Evolutionary conservation across 257 asterid genomes (phyloP), one percentile per base, ranked within the genome.

Genomic region (Verbena officinalis): DNA sequence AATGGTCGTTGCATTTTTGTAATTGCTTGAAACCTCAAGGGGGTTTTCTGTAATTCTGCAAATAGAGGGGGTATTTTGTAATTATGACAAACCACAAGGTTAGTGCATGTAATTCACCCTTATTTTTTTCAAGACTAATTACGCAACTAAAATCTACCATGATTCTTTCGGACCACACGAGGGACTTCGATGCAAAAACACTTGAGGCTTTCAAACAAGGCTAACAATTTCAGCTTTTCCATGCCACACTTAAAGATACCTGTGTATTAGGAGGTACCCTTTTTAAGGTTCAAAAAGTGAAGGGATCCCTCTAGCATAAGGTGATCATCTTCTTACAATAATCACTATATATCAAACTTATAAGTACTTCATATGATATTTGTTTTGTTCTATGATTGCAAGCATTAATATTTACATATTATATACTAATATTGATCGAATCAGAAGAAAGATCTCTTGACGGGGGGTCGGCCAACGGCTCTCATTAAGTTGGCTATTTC

Each of bases 381-480:
- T 23, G 55, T 71, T n/a, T n/a, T n/a, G n/a, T n/a, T n/a, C n/a
- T n/a, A n/a, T n/a, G n/a, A n/a, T n/a, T n/a, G n/a, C n/a, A n/a
- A n/a, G n/a, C 56, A 68, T 15, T 55, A 22, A 59, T 65, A 75
- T 70, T 59, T 75, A 75, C 71, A 71, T 46, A 48, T 54, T 43
- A 42, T 23, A 23, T 17, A 21, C n/a, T 0, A 14, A 24, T 20
- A 48, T 14, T 17, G 9, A 30, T 48, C 7, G 21, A 4, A 36
- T 70, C 55, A 93, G 30, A 93, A 93, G 85, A 90, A 93, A 42
- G 94, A 86, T 5, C 95, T 90, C 59, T 93, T 93, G 61, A 42
- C 84, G 11, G 99, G 99, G 10, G 96, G 74, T 42, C 95, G 81
- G 3, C 99, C 99, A 1, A 93, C 88, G 58, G 97, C 99, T 71